Percentiles rank a stretch among this genome's conserved stretches.
phyloP scores from a whole-genome alignment of 2,329 filamentous ascomycete genomes.

The Trichoderma sp. region DNA sequence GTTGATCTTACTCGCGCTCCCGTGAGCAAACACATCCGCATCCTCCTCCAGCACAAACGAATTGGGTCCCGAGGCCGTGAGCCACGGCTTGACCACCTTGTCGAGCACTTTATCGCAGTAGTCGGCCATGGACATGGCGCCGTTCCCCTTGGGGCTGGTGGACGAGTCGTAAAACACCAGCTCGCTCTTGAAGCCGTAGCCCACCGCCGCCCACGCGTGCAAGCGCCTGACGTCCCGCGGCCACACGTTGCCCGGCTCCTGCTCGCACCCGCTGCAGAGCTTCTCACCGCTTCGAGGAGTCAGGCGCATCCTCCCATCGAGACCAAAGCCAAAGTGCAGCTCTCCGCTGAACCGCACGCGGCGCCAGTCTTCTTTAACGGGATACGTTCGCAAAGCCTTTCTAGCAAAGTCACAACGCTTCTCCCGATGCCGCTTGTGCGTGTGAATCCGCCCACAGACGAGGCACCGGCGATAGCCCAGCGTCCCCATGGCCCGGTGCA shows the following conservation, averaged over 20 bases:
- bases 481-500: constrained; percentile 39
- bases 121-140: constrained; percentile 35
- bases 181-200: constrained; percentile 38
- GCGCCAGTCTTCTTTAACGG: constrained; percentile 34
- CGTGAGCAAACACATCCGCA: constrained; percentile 36
- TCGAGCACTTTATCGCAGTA: constrained; percentile 36
- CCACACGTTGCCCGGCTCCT: constrained; percentile 29
- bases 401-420: constrained; percentile 35
- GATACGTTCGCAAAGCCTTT: constrained; percentile 33
- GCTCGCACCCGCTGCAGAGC: constrained; percentile 30
- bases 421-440: constrained; percentile 33
- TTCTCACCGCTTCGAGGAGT: constrained; percentile 36
- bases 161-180: constrained; percentile 38
- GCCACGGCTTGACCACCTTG: constrained; percentile 35
- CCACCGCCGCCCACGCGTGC: constrained; percentile 37
- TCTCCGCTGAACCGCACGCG: constrained; percentile 37
- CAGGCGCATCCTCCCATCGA: constrained; percentile 37
- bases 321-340: constrained; percentile 39
- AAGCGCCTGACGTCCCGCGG: constrained; percentile 34
- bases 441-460: constrained; percentile 30
- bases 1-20: constrained; percentile 36
- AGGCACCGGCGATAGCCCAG: constrained; percentile 37
- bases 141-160: constrained; percentile 33
- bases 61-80: constrained; percentile 23
- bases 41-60: constrained; percentile 38